These are phyloP conservation scores for Pleurotus tuoliensis DNA, from an alignment of 768 basidiomycete genomes.

Conservation along the genomic window DNA sequence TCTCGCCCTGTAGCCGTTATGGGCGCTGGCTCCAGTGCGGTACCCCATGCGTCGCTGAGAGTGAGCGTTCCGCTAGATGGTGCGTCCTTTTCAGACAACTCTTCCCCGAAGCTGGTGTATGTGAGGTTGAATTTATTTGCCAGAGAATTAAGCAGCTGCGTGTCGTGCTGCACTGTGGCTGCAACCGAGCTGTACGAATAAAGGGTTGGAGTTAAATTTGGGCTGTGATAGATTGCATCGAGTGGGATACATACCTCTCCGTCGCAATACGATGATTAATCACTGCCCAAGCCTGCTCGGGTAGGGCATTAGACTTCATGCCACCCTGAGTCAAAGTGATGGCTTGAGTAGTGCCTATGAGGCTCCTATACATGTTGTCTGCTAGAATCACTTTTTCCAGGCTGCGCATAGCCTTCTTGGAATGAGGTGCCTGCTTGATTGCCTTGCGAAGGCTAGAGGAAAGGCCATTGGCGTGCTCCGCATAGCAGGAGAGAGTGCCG, in stretches of 20 bases:
- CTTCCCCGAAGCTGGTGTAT: constrained; percentile 51
- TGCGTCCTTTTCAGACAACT: constrained; percentile 28
- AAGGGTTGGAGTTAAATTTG: neutral
- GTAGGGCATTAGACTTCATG: constrained; percentile 75
- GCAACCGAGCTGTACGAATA: constrained; percentile 32
- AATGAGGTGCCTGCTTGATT: constrained; percentile 43
- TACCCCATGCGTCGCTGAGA: constrained; percentile 46
- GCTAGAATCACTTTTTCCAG: constrained; percentile 45
- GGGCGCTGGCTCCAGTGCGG: constrained; percentile 63
- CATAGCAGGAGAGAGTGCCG: constrained; percentile 61
- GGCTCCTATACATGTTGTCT: constrained; percentile 35
- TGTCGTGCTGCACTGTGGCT: constrained; percentile 41
- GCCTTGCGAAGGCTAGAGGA: constrained; percentile 40
- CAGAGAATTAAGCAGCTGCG: constrained; percentile 39
- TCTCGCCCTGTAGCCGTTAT: constrained; percentile 46
- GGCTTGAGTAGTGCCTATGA: constrained; percentile 73
- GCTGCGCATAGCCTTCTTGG: constrained; percentile 45
- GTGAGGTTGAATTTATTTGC: constrained; percentile 54
- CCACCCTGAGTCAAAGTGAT: constrained; percentile 65
- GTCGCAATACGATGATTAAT: constrained; percentile 72
- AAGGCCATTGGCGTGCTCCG: constrained; percentile 57
- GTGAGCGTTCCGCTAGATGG: constrained; percentile 42
- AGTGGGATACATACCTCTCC: constrained; percentile 37
- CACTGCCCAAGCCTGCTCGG: constrained; percentile 65
- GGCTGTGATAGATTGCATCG: neutral